Evolutionary conservation across 139 green algal genomes (phyloP).

Genomic region (Micractinium conductrix): DNA sequence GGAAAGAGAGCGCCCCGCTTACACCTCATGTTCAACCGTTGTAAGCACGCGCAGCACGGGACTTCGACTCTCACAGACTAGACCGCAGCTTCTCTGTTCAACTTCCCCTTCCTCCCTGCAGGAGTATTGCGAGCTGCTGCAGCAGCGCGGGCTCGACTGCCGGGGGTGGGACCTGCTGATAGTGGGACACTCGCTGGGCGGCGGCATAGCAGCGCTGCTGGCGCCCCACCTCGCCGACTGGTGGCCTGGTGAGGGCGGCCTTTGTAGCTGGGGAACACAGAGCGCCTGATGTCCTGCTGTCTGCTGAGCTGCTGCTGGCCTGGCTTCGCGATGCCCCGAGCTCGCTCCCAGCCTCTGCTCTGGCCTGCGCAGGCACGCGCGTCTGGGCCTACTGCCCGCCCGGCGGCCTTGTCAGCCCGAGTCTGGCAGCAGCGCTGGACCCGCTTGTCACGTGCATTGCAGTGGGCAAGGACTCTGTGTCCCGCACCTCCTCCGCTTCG

Average conservation of each 20-base stretch:
- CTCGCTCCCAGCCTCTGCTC: neutral
- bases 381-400: conserved; percentile 25
- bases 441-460: conserved; percentile 21
- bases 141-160: conserved; percentile 26
- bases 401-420: conserved; percentile 23
- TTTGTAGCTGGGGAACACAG: neutral
- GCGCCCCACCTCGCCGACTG: conserved; percentile 24
- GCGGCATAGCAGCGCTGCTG: conserved; percentile 21
- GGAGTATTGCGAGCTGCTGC: neutral
- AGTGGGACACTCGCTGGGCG: conserved; percentile 19
- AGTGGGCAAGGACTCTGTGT: conserved; percentile 25
- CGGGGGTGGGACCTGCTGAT: conserved; percentile 30
- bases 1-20: too few relatives aligned
- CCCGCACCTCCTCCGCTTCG: conserved; percentile 1
- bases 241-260: conserved; percentile 10
- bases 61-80: too few relatives aligned
- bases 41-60: too few relatives aligned
- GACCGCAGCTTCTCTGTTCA: too few relatives aligned
- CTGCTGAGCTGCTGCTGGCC: neutral
- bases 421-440: conserved; percentile 11
- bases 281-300: too few relatives aligned
- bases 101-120: neutral
- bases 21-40: too few relatives aligned
- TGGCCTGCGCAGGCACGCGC: neutral
- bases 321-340: neutral